A percentile compares a stretch with the other conserved stretches of the same genome.
phyloP scores from a whole-genome alignment of 1,139 yeast genomes.

The Saccharomycopsis crataegensis region DNA sequence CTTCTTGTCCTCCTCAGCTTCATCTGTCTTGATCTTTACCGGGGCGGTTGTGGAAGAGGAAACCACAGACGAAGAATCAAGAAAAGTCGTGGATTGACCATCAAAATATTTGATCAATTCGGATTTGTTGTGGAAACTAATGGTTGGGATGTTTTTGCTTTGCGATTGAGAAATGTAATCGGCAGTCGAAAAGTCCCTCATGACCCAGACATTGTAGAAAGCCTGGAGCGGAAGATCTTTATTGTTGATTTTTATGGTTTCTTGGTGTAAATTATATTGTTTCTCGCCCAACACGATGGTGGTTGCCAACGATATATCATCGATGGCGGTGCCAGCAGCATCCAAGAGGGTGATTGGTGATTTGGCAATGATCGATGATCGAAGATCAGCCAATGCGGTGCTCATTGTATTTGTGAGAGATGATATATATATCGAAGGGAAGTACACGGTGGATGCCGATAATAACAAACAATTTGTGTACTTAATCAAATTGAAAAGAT shows the following conservation, averaged over 20 bases:
- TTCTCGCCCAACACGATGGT: conserved; percentile 10
- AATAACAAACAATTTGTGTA: too few relatives aligned
- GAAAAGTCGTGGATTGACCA: not conserved
- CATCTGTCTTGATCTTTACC: conserved; percentile 12
- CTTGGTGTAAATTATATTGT: conserved; percentile 32
- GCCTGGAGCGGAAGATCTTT: conserved; percentile 47
- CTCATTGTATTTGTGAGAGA: not conserved
- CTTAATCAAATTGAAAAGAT: too few relatives aligned
- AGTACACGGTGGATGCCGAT: too few relatives aligned
- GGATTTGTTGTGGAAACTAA: conserved; percentile 80
- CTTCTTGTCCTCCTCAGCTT: conserved; percentile 14
- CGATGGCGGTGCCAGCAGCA: not conserved
- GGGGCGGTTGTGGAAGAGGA: not conserved
- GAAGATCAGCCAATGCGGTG: not conserved
- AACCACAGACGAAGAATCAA: not conserved
- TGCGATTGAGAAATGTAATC: conserved; percentile 76
- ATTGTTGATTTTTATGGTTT: conserved; percentile 53
- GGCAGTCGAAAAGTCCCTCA: conserved; percentile 67
- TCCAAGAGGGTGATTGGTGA: not conserved
- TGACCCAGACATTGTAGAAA: conserved; percentile 75
- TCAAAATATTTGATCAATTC: conserved; percentile 77
- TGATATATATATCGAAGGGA: too few relatives aligned
- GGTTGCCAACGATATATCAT: not conserved
- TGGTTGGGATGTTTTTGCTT: conserved; percentile 54
- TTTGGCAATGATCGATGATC: not conserved